These are phyloP conservation scores for Asterella californica DNA, from an alignment of 225 moss, liverwort and hornwort species.

Conservation along the genomic window DNA sequence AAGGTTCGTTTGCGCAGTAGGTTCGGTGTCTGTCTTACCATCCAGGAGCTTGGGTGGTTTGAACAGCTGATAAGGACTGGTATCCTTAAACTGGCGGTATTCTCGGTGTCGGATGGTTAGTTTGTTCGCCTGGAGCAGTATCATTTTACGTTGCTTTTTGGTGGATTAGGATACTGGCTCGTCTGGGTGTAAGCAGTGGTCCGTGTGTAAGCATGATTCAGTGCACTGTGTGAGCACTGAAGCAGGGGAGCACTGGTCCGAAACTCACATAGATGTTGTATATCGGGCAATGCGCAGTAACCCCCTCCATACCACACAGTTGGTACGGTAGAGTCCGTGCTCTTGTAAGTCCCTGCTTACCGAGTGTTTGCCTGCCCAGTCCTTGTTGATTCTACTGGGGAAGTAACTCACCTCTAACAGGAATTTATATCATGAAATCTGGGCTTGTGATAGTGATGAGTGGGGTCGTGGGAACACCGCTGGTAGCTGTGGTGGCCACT, in stretches of 20 bases:
- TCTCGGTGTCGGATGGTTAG: constrained; percentile 61
- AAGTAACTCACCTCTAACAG: constrained; percentile 47
- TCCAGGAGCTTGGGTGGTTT: constrained; percentile 19
- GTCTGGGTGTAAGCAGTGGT: constrained; percentile 4
- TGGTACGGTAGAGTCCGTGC: background rate
- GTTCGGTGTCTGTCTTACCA: constrained; percentile 23
- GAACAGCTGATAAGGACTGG: constrained; percentile 38
- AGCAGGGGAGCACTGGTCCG: constrained; percentile 16
- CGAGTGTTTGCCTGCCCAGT: constrained; percentile 28
- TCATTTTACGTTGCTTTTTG: constrained; percentile 44
- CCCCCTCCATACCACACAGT: background rate
- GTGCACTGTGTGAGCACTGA: background rate
- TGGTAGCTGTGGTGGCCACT: constrained; percentile 63
- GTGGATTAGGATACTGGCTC: constrained; percentile 12
- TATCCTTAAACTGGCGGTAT: constrained; percentile 52
- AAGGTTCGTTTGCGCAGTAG: constrained; percentile 18
- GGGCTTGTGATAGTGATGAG: constrained; percentile 94
- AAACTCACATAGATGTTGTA: constrained; percentile 17
- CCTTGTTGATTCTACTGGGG: constrained; percentile 10
- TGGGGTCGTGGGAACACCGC: constrained; percentile 95
- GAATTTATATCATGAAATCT: constrained; percentile 62
- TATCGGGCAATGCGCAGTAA: constrained; percentile 3
- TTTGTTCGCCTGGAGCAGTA: constrained; percentile 69
- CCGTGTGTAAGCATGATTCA: constrained; percentile 20
- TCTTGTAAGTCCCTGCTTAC: constrained; percentile 20